These are phyloP conservation scores for Amborella trichopoda DNA, from an alignment of 164 flowering plant genomes.

Conservation along the genomic window DNA sequence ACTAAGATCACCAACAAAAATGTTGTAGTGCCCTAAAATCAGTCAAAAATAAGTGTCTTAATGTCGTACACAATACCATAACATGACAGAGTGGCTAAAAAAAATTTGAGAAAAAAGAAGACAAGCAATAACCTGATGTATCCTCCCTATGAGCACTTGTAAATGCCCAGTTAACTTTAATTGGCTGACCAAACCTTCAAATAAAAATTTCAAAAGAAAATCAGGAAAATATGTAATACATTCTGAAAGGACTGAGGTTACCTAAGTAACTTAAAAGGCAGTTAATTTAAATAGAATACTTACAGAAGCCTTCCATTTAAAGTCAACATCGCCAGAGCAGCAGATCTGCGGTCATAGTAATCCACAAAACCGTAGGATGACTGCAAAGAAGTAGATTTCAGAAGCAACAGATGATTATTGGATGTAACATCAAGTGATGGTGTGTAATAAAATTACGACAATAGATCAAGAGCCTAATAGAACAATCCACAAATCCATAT, in stretches of 20 bases:
- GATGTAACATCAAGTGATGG: no score
- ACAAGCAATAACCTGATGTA: slow-evolving; percentile 34
- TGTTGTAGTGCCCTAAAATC: slow-evolving; percentile 71
- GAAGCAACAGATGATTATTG: no score
- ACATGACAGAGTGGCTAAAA: background rate
- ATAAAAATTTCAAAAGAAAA: no score
- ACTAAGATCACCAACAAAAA: slow-evolving; percentile 96
- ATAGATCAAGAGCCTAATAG: no score
- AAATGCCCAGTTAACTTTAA: slow-evolving; percentile 81
- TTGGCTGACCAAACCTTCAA: slow-evolving; percentile 85
- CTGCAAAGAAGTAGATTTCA: slow-evolving; percentile 21
- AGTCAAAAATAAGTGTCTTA: background rate
- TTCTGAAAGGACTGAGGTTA: no score
- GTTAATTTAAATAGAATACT: no score
- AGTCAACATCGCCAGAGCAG: slow-evolving; percentile 54
- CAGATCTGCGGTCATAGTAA: slow-evolving; percentile 59
- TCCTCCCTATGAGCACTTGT: slow-evolving; percentile 69
- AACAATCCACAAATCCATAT: no score
- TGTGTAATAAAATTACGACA: no score
- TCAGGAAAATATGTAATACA: no score
- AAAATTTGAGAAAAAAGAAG: no score
- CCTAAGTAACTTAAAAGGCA: background rate
- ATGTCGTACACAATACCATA: background rate
- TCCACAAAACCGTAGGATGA: slow-evolving; percentile 75
- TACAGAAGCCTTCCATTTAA: slow-evolving; percentile 64